A percentile compares a stretch with the other conserved stretches of the same genome.
Evolutionary conservation across 176 grass and related monocot species (phyloP).

Genomic region (Triticum urartu): DNA sequence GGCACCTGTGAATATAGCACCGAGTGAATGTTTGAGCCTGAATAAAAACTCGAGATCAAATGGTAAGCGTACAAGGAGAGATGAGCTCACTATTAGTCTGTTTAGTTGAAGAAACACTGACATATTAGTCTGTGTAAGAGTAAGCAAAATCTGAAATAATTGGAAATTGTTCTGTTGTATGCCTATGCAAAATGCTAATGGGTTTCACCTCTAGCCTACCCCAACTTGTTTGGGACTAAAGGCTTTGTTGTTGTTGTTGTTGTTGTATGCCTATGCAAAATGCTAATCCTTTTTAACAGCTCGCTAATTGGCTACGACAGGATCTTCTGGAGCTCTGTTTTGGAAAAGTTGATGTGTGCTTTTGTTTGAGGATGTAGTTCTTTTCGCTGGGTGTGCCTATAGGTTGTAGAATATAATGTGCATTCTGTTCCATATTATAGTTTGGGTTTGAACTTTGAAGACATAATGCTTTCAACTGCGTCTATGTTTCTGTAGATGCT

Average conservation of each 20-base stretch:
- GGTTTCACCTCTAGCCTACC: too few species aligned
- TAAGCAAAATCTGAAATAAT: background rate
- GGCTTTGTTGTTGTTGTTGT: background rate
- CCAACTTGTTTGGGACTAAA: too few species aligned
- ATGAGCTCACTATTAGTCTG: background rate
- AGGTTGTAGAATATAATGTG: background rate
- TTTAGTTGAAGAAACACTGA: background rate
- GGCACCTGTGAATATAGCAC: constrained; percentile 47
- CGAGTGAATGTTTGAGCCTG: background rate
- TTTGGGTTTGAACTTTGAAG: background rate
- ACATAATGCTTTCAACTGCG: background rate
- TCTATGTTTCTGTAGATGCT: background rate
- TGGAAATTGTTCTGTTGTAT: background rate
- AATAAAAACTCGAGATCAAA: background rate
- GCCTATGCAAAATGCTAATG: background rate
- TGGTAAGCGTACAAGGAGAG: background rate
- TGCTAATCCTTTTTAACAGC: background rate
- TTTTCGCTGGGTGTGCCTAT: background rate
- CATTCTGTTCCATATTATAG: background rate
- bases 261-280: background rate
- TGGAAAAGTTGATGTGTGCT: background rate
- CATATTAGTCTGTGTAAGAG: background rate
- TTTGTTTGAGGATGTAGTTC: background rate
- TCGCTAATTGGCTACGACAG: background rate
- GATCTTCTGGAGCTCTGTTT: background rate